phyloP scores from a whole-genome alignment of 1,284 basidiomycete species.

The Moesziomyces parantarcticus region DNA sequence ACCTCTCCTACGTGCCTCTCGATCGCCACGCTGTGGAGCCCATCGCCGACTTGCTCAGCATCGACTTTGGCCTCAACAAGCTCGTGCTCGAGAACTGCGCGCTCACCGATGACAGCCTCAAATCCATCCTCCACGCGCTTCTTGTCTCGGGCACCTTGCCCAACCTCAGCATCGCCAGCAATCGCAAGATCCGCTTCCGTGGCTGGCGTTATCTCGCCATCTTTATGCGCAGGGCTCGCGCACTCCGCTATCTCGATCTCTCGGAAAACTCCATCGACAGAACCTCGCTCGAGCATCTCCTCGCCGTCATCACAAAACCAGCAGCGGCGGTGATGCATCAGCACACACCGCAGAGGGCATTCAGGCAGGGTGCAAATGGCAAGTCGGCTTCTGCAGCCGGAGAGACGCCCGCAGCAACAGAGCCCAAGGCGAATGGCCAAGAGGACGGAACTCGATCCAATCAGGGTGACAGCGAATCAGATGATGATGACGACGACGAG shows the following conservation, averaged over 20 bases:
- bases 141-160: conserved; percentile 84
- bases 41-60: conserved; percentile 64
- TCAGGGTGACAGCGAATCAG: background rate
- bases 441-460: background rate
- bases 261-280: conserved; percentile 88
- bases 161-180: conserved; percentile 86
- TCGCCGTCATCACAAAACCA: conserved; percentile 71
- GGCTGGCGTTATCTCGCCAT: conserved; percentile 85
- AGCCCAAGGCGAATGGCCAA: background rate
- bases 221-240: conserved; percentile 80
- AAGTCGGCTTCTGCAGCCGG: conserved; percentile 3
- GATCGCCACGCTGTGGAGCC: conserved; percentile 57
- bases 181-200: conserved; percentile 79
- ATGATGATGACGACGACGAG: conserved; percentile 40
- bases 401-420: background rate
- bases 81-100: conserved; percentile 63
- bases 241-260: conserved; percentile 84
- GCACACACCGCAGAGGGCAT: conserved; percentile 2
- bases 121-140: conserved; percentile 88
- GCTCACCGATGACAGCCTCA: conserved; percentile 73
- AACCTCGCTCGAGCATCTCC: conserved; percentile 77
- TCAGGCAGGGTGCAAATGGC: conserved; percentile 8
- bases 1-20: conserved; percentile 58
- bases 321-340: conserved; percentile 16
- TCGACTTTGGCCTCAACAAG: conserved; percentile 62